Evolutionary conservation across 257 asterid genomes (phyloP), one percentile per base, ranked within the genome.

Genomic region (Datura wrightii): DNA sequence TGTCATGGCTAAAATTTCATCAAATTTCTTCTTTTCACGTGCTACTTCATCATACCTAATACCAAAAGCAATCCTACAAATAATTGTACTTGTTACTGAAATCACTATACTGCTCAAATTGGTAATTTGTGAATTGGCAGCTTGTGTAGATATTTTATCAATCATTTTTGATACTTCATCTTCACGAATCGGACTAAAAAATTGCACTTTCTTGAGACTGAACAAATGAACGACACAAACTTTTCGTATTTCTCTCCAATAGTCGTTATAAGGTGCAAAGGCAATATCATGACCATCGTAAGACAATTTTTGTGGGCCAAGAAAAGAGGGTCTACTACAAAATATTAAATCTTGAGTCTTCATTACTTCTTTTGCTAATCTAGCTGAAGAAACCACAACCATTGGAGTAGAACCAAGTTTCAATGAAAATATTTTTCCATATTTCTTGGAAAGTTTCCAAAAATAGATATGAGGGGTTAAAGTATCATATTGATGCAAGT

Each of bases 231-330:
- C 4, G 3, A 34, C 41, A 31, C 14, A 52, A 13, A 0, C 3
- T 39, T 79, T 52, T 34, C 60, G 14, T 6, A 52, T 52, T 37
- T 79, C 66, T 9, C 82, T 79, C 65, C 82, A 79, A 48, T 79
- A 34, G 5, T 53, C 82, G 53, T 13, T 50, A 3, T 34, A 79
- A 48, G 66, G 82, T 24, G 82, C 44, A 3, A 79, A n/a, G 1
- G 1, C 82, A 79, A 52, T 34, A 15, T 79, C 50, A 34, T 24
- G 48, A 18, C 50, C 34, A 48, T 31, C 53, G 8, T 79, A 79
- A 56, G 82, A 79, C 24, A 79, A 31, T 18, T 19, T 79, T 71
- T 42, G 56, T 7, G 11, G 79, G 24, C 79, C 52, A 36, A 39
- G 42, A 34, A 39, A 10, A 11, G 79, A 37, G 0, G 79, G 79